Conservation (phyloP, 129 eudicot species). For the Flaveria bidentis region DNA sequence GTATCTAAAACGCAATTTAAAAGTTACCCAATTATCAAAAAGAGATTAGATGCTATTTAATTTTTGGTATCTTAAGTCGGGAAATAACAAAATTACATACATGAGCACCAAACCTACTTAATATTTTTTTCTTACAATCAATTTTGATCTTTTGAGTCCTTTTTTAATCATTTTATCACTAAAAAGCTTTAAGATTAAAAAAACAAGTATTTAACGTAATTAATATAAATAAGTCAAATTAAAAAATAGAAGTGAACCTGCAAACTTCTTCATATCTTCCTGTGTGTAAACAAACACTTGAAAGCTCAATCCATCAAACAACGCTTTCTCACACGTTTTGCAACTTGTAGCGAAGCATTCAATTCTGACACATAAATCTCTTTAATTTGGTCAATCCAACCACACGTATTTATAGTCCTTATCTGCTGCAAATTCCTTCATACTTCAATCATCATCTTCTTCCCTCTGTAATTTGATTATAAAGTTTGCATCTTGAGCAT, state of each 20-base stretch:
- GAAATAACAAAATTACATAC: too few species aligned
- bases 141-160: too few species aligned
- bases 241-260: background rate
- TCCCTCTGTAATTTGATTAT: constrained; percentile 12
- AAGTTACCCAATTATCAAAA: background rate
- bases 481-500: constrained; percentile 14
- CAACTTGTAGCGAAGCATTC: constrained; percentile 16
- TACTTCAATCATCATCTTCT: constrained; percentile 19
- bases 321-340: constrained; percentile 6
- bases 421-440: constrained; percentile 26
- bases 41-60: background rate
- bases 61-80: background rate
- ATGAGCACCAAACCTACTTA: too few species aligned
- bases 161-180: too few species aligned
- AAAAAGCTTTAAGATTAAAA: too few species aligned
- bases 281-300: constrained; percentile 20
- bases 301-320: constrained; percentile 21
- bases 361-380: constrained; percentile 28
- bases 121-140: too few species aligned
- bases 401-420: constrained; percentile 26
- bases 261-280: constrained; percentile 3
- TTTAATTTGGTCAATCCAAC: constrained; percentile 18
- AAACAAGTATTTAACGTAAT: too few species aligned
- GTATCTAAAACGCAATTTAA: background rate
- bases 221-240: too few species aligned